These are phyloP conservation scores for Fagopyrum tataricum DNA, from an alignment of 148 eudicot genomes.

Conservation along the genomic window DNA sequence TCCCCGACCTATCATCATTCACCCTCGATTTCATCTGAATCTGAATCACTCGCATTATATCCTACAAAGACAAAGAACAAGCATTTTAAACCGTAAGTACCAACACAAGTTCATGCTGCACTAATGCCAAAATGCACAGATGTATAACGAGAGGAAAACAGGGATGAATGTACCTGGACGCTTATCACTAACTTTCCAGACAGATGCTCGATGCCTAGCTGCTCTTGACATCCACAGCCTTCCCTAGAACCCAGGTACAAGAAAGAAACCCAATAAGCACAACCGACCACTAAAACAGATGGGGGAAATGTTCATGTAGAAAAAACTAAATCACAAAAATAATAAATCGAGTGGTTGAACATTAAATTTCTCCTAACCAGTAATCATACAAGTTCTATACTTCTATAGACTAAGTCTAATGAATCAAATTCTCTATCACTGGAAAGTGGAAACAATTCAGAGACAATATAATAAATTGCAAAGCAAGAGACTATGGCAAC, in stretches of 20 bases:
- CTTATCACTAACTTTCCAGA: constrained; percentile 78
- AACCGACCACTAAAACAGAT: neutral
- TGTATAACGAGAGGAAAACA: neutral
- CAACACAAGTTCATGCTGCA: neutral
- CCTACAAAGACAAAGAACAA: constrained; percentile 33
- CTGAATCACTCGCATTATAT: constrained; percentile 92
- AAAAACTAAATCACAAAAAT: neutral
- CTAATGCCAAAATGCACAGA: neutral
- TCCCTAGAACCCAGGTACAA: constrained; percentile 33
- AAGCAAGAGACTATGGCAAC: neutral
- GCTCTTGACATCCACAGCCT: constrained; percentile 69
- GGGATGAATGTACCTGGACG: constrained; percentile 53
- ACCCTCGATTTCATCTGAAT: constrained; percentile 55
- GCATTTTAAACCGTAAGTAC: constrained; percentile 10
- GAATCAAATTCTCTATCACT: neutral
- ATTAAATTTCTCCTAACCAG: no score
- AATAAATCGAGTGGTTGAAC: neutral
- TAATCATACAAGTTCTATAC: neutral
- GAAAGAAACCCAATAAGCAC: constrained; percentile 10
- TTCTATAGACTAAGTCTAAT: neutral
- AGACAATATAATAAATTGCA: neutral
- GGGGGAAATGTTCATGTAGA: neutral
- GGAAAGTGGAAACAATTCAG: neutral
- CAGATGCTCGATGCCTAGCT: constrained; percentile 77
- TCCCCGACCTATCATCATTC: constrained; percentile 26